Evolutionary conservation across 345 rosid species (phyloP), one percentile per base, ranked within the genome.

Genomic region (Crucihimalaya himalaica): DNA sequence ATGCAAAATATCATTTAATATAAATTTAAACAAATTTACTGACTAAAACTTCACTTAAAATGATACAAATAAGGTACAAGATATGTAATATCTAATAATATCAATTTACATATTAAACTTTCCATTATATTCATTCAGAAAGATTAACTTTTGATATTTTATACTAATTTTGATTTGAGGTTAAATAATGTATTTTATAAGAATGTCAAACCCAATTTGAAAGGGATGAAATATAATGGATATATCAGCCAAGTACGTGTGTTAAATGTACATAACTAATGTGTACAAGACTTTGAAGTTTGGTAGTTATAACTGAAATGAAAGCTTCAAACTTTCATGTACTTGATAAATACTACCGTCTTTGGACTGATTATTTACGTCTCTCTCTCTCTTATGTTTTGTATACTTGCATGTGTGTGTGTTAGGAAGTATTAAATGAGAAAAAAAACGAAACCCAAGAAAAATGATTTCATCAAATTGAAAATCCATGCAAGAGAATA

Each of bases 251-350:
- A 47, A 18, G 15, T n/a, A n/a, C n/a, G n/a, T 48, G 3, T 48
- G 31, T 25, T 35, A 48, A 18, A 47, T 34, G 23, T 57, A n/a
- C 14, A 32, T 25, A 12, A 18, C 45, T 42, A 29, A 31, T 35
- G 45, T 63, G 23, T 15, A 10, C 28, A 67, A 39, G 54, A 28
- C 43, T 39, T 60, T 59, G 42, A 37, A 39, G 23, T 64, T 35
- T 42, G 23, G 12, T 62, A 27, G 54, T 48, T 39, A 47, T 32
- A 29, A 42, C 15, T 66, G 34, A 40, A 42, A 53, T 21, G 16
- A 75, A 75, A 68, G 74, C 63, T 61, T 53, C 79, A 68, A 68
- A 75, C 63, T 68, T 75, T 54, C 64, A 68, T 60, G 79, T 57
- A 75, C 47, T 59, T 75, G 13, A 21, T 12, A 67, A 43, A 50